These are phyloP conservation scores for Penicillium pancosmium DNA, from an alignment of 495 filamentous ascomycete genomes.

Conservation along the genomic window DNA sequence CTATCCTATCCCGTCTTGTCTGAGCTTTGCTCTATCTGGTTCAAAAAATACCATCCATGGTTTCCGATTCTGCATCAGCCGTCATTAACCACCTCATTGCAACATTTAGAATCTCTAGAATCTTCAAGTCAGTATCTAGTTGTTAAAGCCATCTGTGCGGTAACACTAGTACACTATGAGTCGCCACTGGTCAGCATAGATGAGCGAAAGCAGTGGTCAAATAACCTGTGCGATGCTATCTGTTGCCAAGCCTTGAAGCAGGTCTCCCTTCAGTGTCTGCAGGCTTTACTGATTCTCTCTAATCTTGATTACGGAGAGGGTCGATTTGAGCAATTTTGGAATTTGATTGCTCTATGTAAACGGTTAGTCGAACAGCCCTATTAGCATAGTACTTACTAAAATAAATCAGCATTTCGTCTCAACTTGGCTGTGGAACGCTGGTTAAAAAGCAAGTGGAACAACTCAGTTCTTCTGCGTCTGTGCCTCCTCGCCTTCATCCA, in stretches of 20 bases:
- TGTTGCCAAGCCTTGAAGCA: constrained; percentile 25
- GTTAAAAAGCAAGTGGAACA: not conserved
- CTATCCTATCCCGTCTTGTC: constrained; percentile 11
- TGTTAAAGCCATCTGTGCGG: not conserved
- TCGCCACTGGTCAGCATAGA: not conserved
- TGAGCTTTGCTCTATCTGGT: constrained; percentile 33
- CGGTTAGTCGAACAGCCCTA: not conserved
- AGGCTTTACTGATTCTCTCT: constrained; percentile 33
- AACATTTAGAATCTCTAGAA: constrained; percentile 10
- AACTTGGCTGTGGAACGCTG: not conserved
- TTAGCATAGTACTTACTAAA: not conserved
- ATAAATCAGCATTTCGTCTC: not conserved
- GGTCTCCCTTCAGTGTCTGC: constrained; percentile 23
- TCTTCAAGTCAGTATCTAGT: not conserved
- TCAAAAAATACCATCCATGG: constrained; percentile 36
- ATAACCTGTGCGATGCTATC: constrained; percentile 20
- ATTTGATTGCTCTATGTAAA: constrained; percentile 30
- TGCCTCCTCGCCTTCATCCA: not conserved
- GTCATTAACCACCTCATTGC: constrained; percentile 18
- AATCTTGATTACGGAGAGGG: constrained; percentile 33
- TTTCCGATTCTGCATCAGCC: constrained; percentile 37
- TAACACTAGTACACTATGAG: not conserved
- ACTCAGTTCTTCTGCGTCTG: not conserved
- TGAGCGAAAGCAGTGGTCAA: not conserved
- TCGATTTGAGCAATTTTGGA: constrained; percentile 29